These are phyloP conservation scores for Monosporozyma siamensis DNA, from an alignment of 805 yeast species.

Conservation along the genomic window DNA sequence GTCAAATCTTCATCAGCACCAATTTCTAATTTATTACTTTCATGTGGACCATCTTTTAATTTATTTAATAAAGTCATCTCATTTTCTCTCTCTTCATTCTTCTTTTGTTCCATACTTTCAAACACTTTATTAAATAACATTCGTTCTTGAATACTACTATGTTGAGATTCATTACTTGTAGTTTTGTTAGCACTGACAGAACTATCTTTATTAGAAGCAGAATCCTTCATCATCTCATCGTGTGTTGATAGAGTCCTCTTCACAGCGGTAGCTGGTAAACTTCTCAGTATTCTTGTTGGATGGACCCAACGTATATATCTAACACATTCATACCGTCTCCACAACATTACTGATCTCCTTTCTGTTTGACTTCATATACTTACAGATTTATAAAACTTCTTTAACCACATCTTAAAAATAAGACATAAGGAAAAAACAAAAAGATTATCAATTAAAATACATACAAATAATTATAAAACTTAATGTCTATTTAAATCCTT, in stretches of 20 bases:
- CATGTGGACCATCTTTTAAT: too few species aligned
- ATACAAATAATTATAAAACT: background rate
- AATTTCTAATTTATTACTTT: too few species aligned
- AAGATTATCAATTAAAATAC: background rate
- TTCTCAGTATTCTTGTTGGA: background rate
- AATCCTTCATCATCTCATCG: too few species aligned
- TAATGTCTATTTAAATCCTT: slow-evolving; percentile 45
- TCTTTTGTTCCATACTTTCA: slow-evolving; percentile 19
- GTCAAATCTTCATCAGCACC: slow-evolving; percentile 1
- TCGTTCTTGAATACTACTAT: slow-evolving; percentile 20
- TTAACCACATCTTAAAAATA: too few species aligned
- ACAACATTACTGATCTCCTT: background rate
- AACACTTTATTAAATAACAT: slow-evolving; percentile 22
- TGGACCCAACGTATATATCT: background rate
- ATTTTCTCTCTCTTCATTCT: slow-evolving; percentile 1
- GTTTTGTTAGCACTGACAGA: too few species aligned
- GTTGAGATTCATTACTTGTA: too few species aligned
- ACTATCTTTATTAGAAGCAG: too few species aligned
- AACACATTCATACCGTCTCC: background rate
- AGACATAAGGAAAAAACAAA: too few species aligned
- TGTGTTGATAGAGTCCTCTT: too few species aligned
- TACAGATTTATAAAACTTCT: too few species aligned
- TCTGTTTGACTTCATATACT: too few species aligned
- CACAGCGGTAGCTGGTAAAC: too few species aligned
- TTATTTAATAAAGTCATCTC: background rate